Percentiles rank a stretch among this genome's conserved stretches.
phyloP scores from a whole-genome alignment of 768 basidiomycete genomes.

The Hericium erinaceus region DNA sequence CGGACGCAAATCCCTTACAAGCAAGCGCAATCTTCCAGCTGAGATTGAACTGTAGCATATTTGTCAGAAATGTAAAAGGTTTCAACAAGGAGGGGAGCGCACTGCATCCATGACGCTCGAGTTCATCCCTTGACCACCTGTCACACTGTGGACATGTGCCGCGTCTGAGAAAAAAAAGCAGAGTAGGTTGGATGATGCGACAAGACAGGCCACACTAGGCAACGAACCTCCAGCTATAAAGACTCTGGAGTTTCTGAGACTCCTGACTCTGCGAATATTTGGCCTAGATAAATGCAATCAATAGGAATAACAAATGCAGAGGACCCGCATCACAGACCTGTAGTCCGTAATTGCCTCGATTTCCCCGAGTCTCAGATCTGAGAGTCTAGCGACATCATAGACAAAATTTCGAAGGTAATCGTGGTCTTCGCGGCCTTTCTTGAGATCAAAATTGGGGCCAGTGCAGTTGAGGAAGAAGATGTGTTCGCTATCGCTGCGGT shows the following conservation, averaged over 20 bases:
- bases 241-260: conserved; percentile 7
- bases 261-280: conserved; percentile 11
- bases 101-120: neutral
- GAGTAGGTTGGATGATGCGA: too few species aligned
- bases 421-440: neutral
- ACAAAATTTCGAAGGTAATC: neutral
- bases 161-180: neutral
- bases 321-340: neutral
- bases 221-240: conserved; percentile 12
- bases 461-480: neutral
- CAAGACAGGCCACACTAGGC: conserved; percentile 8
- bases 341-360: neutral
- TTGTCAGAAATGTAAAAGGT: neutral
- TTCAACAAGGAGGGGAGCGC: neutral
- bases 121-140: conserved; percentile 3
- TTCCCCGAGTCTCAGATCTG: neutral
- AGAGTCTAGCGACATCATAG: neutral
- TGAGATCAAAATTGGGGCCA: neutral
- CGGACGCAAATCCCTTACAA: conserved; percentile 2
- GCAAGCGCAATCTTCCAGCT: conserved; percentile 12
- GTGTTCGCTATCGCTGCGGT: neutral
- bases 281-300: conserved; percentile 1
- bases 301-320: neutral
- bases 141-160: conserved; percentile 1
- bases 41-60: conserved; percentile 8